Evolutionary conservation across 345 rosid genomes (phyloP).

Genomic region (Citrus cavaleriei): DNA sequence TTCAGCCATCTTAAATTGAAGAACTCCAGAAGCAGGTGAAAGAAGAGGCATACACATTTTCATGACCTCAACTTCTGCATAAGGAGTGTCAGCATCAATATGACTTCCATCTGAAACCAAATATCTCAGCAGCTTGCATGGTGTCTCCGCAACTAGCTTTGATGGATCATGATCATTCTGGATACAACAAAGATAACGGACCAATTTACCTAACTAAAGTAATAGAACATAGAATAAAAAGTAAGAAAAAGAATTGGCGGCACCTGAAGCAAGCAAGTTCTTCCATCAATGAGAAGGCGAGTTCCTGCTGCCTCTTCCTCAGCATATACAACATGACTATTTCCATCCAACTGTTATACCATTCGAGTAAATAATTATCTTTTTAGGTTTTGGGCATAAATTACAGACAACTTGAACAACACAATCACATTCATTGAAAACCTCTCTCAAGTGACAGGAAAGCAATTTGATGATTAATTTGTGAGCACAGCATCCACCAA

Average conservation of each 20-base stretch:
- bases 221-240: neutral
- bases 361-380: neutral
- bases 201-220: conserved; percentile 8
- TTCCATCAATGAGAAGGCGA: conserved; percentile 97
- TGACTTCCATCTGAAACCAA: conserved; percentile 86
- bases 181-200: conserved; percentile 19
- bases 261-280: conserved; percentile 97
- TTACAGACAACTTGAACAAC: neutral
- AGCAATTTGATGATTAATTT: neutral
- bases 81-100: conserved; percentile 89
- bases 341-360: conserved; percentile 81
- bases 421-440: neutral
- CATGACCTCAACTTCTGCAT: conserved; percentile 99
- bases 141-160: conserved; percentile 93
- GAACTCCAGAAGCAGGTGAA: conserved; percentile 92
- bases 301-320: conserved; percentile 99
- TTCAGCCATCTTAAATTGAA: conserved; percentile 84
- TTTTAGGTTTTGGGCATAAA: neutral
- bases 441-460: neutral
- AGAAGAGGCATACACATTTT: conserved; percentile 99
- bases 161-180: conserved; percentile 99
- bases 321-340: conserved; percentile 98
- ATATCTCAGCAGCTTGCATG: conserved; percentile 96
- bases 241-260: conserved; percentile 9
- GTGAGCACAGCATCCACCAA: neutral